phyloP scores from a whole-genome alignment of 2,329 filamentous ascomycete genomes.

The Claviceps cyperi region DNA sequence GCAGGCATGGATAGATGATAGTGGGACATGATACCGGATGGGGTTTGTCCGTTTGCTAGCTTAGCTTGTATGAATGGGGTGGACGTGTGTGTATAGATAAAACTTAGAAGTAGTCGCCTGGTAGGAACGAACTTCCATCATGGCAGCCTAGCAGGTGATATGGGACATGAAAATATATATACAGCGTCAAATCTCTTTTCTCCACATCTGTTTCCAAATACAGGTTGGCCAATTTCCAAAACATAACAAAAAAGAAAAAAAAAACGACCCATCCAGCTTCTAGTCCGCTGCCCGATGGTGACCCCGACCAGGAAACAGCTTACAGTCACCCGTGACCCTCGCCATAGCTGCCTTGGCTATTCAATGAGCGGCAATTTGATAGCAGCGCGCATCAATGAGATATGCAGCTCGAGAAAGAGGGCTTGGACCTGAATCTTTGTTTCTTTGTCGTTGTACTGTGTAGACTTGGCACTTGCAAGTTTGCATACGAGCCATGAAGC shows the following conservation, averaged over 20 bases:
- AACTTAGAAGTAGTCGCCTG: neutral
- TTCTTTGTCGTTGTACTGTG: neutral
- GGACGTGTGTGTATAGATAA: too few species aligned
- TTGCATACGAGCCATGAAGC: conserved; percentile 1
- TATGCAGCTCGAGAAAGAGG: neutral
- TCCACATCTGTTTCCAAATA: neutral
- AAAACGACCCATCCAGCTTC: too few species aligned
- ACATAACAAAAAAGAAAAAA: too few species aligned
- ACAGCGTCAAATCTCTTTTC: neutral
- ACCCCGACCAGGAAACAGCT: too few species aligned
- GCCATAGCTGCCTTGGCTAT: neutral
- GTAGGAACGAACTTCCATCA: too few species aligned
- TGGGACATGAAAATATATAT: neutral
- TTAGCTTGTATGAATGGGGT: neutral
- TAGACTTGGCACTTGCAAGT: neutral
- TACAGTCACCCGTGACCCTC: too few species aligned
- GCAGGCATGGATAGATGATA: too few species aligned
- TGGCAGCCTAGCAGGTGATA: neutral
- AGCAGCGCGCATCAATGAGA: neutral
- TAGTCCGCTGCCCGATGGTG: too few species aligned
- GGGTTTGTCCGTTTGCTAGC: neutral
- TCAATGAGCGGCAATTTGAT: neutral
- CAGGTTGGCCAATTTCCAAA: neutral
- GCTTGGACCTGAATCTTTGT: neutral
- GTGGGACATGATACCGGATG: too few species aligned